phyloP scores from a whole-genome alignment of 805 yeast species.

The Wickerhamomyces chambardii region DNA sequence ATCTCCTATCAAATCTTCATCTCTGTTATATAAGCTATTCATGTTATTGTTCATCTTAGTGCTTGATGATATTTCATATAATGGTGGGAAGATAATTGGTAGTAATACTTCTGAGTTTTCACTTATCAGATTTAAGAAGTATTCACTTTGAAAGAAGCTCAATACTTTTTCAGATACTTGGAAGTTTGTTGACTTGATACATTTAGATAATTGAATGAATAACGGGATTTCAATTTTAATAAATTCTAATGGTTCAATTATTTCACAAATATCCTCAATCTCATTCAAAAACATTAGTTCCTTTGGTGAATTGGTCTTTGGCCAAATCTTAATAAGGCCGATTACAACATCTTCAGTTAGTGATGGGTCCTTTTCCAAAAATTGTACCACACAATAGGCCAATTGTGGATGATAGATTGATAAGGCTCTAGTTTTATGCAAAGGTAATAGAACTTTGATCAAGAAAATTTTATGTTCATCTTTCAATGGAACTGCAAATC shows the following conservation, averaged over 20 bases:
- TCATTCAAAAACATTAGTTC: constrained; percentile 95
- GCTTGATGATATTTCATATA: constrained; percentile 64
- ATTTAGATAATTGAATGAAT: constrained; percentile 88
- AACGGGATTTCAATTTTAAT: constrained; percentile 86
- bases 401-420: constrained; percentile 93
- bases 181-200: constrained; percentile 92
- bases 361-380: constrained; percentile 86
- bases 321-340: constrained; percentile 94
- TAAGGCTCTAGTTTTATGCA: constrained; percentile 85
- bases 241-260: constrained; percentile 90
- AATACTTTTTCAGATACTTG: constrained; percentile 95
- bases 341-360: constrained; percentile 94
- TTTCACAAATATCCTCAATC: constrained; percentile 93
- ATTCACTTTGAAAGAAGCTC: constrained; percentile 92
- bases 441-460: constrained; percentile 77
- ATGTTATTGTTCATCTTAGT: constrained; percentile 12
- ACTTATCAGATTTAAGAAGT: constrained; percentile 80
- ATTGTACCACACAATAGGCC: constrained; percentile 95
- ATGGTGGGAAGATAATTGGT: constrained; percentile 85
- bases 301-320: constrained; percentile 88
- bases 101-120: constrained; percentile 89
- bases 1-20: constrained; percentile 14
- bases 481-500: constrained; percentile 93
- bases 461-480: constrained; percentile 94
- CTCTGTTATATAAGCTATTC: too few species aligned